A percentile compares a stretch with the other conserved stretches of the same genome.
phyloP scores from a whole-genome alignment of 441 rosid species.

The Jatropha podagrica region DNA sequence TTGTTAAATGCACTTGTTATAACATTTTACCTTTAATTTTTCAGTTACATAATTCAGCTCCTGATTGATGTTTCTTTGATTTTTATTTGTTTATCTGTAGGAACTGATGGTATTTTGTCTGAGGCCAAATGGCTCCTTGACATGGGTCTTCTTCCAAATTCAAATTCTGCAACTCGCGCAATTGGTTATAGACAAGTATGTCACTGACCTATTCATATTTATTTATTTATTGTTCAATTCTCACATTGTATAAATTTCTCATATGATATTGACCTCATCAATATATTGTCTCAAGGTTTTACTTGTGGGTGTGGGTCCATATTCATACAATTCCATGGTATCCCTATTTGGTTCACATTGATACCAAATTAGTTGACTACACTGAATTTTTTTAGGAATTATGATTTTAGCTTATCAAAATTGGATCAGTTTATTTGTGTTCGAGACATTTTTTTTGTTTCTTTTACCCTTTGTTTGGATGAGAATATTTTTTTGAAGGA shows the following conservation, averaged over 20 bases:
- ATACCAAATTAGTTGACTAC: background rate
- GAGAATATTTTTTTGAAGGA: no score
- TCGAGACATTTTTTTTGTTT: background rate
- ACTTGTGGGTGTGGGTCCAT: background rate
- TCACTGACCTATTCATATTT: background rate
- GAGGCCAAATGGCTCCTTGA: constrained; percentile 92
- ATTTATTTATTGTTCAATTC: background rate
- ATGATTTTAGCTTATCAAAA: background rate
- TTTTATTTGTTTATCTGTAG: constrained; percentile 32
- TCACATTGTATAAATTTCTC: background rate
- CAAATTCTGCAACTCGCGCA: constrained; percentile 86
- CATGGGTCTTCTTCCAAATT: constrained; percentile 73
- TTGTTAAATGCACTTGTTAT: background rate
- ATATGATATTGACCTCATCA: background rate
- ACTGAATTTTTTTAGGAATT: background rate
- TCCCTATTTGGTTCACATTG: background rate
- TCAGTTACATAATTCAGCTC: background rate
- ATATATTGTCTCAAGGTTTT: constrained; percentile 2
- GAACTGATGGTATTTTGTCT: constrained; percentile 59
- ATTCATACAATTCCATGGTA: background rate
- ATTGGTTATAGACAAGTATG: constrained; percentile 89
- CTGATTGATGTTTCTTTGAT: background rate
- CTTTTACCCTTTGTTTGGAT: background rate
- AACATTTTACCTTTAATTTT: background rate
- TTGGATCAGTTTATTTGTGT: background rate